A percentile compares a stretch with the other conserved stretches of the same genome.
phyloP scores from a whole-genome alignment of 192 early-diverging fungal genomes.

The Neocallimastix lanati region DNA sequence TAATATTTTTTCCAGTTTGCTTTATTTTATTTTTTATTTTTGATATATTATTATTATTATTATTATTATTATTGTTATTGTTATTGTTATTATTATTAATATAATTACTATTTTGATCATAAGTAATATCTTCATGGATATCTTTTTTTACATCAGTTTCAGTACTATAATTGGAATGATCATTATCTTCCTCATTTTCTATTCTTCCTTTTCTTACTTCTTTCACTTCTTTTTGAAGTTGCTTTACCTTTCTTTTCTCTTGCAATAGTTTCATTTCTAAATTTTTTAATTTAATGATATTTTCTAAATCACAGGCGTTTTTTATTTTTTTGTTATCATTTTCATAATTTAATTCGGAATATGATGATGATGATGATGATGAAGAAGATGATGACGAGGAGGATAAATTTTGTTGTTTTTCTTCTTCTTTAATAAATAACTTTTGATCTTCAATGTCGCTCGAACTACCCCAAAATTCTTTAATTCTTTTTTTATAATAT shows the following conservation, averaged over 20 bases:
- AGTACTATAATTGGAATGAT: no score
- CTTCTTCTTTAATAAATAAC: not conserved
- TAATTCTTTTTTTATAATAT: not conserved
- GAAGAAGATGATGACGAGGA: no score
- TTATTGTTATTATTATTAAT: not conserved
- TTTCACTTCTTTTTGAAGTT: not conserved
- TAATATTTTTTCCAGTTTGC: no score
- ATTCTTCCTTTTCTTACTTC: not conserved
- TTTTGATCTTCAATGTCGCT: not conserved
- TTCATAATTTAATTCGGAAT: not conserved
- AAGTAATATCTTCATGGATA: not conserved
- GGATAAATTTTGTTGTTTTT: not conserved
- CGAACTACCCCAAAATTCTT: not conserved
- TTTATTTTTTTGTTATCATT: not conserved
- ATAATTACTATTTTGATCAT: not conserved
- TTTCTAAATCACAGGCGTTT: not conserved
- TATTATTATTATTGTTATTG: not conserved
- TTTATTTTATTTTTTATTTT: no score
- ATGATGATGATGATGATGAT: not conserved
- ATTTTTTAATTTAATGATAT: not conserved
- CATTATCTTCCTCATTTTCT: not conserved
- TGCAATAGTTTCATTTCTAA: not conserved
- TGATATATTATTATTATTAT: not conserved
- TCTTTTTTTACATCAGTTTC: not conserved
- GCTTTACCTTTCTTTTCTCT: not conserved